A percentile compares a stretch with the other conserved stretches of the same genome.
Conservation (phyloP, 768 basidiomycete species). For the Naganishia friedmannii region DNA sequence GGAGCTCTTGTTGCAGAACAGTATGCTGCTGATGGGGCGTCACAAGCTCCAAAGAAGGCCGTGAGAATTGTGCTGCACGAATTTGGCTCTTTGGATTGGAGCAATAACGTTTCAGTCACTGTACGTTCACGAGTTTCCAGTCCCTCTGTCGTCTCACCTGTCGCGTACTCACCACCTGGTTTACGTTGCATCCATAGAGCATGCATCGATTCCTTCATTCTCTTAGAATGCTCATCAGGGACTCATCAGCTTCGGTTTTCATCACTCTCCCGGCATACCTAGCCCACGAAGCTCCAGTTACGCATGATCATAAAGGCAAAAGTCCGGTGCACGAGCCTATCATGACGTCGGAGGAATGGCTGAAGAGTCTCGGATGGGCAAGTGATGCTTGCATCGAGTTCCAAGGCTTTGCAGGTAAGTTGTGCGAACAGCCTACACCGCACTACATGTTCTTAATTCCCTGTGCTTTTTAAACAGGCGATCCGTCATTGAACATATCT, state of each 20-base stretch:
- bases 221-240: constrained; percentile 58
- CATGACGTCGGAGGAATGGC: constrained; percentile 61
- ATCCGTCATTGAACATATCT: constrained; percentile 68
- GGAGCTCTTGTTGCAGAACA: neutral
- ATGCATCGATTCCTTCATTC: constrained; percentile 70
- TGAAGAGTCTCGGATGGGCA: constrained; percentile 73
- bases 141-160: neutral
- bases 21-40: neutral
- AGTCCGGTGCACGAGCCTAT: constrained; percentile 6
- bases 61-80: constrained; percentile 50
- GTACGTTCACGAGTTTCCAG: neutral
- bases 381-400: constrained; percentile 73
- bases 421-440: constrained; percentile 10
- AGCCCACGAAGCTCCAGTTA: constrained; percentile 49
- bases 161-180: neutral
- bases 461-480: constrained; percentile 35
- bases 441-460: neutral
- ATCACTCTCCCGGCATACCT: constrained; percentile 66
- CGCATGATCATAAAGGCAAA: constrained; percentile 26
- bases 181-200: constrained; percentile 39
- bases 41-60: constrained; percentile 32
- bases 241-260: constrained; percentile 60
- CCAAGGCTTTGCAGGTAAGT: constrained; percentile 73
- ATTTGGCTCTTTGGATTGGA: constrained; percentile 50
- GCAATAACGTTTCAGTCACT: constrained; percentile 29